phyloP scores from a whole-genome alignment of 1,139 yeast genomes.

The Debaryomyces fabryi region DNA sequence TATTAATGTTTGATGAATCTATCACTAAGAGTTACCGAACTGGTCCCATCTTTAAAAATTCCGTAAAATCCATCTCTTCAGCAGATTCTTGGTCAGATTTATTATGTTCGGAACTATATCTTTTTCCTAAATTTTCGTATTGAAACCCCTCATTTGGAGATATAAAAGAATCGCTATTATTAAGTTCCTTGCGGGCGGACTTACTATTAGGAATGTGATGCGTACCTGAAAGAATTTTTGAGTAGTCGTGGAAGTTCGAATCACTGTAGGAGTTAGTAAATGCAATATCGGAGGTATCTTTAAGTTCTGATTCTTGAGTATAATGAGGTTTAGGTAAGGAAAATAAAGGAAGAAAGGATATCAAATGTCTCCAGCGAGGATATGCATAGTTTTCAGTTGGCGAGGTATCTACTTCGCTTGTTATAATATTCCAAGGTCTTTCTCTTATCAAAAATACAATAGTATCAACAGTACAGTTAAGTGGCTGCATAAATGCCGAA shows the following conservation, averaged over 20 bases:
- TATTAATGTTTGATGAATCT: too few species aligned
- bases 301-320: background rate
- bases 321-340: background rate
- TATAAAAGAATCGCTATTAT: background rate
- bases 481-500: slow-evolving; percentile 78
- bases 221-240: background rate
- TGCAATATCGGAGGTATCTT: background rate
- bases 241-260: background rate
- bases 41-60: slow-evolving; percentile 50
- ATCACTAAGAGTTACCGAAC: too few species aligned
- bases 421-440: slow-evolving; percentile 60
- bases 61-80: slow-evolving; percentile 51
- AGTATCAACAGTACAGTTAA: slow-evolving; percentile 78
- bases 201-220: too few species aligned
- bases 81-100: slow-evolving; percentile 21
- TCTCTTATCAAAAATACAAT: slow-evolving; percentile 77
- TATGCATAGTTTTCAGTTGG: background rate
- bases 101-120: background rate
- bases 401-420: background rate
- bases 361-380: slow-evolving; percentile 3
- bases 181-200: background rate
- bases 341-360: slow-evolving; percentile 9
- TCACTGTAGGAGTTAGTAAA: background rate
- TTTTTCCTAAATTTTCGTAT: background rate
- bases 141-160: background rate